Conservation (phyloP, 75 land plant species). For the Larix kaempferi region DNA sequence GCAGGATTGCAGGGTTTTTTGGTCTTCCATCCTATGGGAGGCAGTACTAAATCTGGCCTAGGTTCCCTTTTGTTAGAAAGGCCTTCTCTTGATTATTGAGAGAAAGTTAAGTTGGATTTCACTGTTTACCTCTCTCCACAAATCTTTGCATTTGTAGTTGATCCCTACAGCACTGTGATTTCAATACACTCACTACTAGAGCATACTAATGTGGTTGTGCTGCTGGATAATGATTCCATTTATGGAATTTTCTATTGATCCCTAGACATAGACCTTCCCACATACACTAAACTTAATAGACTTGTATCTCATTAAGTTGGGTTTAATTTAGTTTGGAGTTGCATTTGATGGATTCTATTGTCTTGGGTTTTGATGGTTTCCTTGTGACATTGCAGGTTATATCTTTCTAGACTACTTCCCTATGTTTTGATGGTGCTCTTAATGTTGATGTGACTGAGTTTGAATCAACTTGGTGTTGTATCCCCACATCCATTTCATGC, state of each 20-base stretch:
- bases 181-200: slow-evolving; percentile 58
- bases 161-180: slow-evolving; percentile 37
- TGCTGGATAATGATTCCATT: slow-evolving; percentile 41
- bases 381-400: background rate
- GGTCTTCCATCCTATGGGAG: slow-evolving; percentile 38
- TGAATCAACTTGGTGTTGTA: slow-evolving; percentile 51
- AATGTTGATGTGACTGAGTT: slow-evolving; percentile 62
- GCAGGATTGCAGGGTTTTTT: slow-evolving; percentile 61
- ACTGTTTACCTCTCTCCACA: slow-evolving; percentile 68
- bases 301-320: slow-evolving; percentile 30
- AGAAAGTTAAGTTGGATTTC: slow-evolving; percentile 49
- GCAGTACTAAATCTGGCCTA: slow-evolving; percentile 47
- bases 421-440: slow-evolving; percentile 56
- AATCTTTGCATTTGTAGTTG: slow-evolving; percentile 47
- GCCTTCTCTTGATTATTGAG: slow-evolving; percentile 49
- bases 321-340: too few species aligned
- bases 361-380: too few species aligned
- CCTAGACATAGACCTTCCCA: slow-evolving; percentile 55
- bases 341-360: too few species aligned
- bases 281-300: slow-evolving; percentile 65
- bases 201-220: slow-evolving; percentile 53
- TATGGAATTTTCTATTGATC: slow-evolving; percentile 54
- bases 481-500: slow-evolving; percentile 66
- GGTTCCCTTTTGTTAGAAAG: slow-evolving; percentile 65
- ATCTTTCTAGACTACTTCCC: slow-evolving; percentile 49